A percentile compares a stretch with the other conserved stretches of the same genome.
These are phyloP conservation scores for Zygoascus flipseniorum DNA, from an alignment of 805 yeast species.

Conservation along the genomic window DNA sequence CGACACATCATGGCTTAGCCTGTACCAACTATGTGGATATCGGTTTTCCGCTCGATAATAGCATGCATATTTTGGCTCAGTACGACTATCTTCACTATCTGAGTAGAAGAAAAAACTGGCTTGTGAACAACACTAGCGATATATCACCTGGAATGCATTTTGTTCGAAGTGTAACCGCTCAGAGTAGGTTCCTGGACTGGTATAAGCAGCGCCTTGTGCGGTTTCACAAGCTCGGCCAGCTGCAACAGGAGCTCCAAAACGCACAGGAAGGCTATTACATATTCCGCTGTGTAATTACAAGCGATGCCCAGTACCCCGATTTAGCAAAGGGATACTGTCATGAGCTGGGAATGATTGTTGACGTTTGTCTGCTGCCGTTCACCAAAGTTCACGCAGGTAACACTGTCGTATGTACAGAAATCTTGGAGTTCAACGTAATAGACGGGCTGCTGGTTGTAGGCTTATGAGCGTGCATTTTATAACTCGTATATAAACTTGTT, in stretches of 20 bases:
- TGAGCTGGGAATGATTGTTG: slow-evolving; percentile 41
- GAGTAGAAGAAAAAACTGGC: background rate
- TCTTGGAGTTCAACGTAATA: slow-evolving; percentile 36
- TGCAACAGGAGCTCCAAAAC: slow-evolving; percentile 15
- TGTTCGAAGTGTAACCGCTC: slow-evolving; percentile 1
- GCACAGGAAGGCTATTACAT: slow-evolving; percentile 16
- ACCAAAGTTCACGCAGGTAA: slow-evolving; percentile 35
- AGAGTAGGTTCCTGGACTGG: slow-evolving; percentile 13
- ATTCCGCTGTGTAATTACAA: slow-evolving; percentile 39
- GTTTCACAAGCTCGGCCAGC: slow-evolving; percentile 9
- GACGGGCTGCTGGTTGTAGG: slow-evolving; percentile 35
- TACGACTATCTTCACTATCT: slow-evolving; percentile 5
- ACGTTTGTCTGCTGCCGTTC: slow-evolving; percentile 26
- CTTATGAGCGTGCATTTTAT: slow-evolving; percentile 13
- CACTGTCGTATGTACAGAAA: slow-evolving; percentile 36
- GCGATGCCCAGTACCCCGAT: slow-evolving; percentile 22
- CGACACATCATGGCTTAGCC: slow-evolving; percentile 25
- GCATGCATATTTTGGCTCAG: slow-evolving; percentile 26
- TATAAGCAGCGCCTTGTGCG: slow-evolving; percentile 24
- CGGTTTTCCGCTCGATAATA: slow-evolving; percentile 20
- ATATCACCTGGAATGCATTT: background rate
- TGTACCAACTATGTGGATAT: slow-evolving; percentile 22
- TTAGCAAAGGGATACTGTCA: slow-evolving; percentile 40
- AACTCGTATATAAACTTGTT: background rate
- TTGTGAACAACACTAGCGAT: background rate